Conservation (phyloP, 441 rosid species). For the Mallotus repandus region DNA sequence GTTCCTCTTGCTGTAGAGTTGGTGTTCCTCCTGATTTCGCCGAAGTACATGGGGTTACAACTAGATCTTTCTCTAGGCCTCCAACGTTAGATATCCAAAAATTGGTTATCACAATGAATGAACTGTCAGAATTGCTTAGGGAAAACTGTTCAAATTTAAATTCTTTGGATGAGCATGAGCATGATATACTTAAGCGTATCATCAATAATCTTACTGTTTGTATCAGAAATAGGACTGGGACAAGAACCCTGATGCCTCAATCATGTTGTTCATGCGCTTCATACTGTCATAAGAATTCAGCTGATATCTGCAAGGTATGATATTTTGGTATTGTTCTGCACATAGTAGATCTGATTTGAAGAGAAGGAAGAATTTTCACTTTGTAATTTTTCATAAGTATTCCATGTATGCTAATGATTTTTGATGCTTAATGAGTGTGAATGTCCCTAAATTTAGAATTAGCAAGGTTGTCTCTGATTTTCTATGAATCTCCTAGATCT, state of each 20-base stretch:
- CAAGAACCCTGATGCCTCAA: constrained; percentile 22
- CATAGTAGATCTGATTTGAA: constrained; percentile 3
- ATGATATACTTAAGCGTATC: constrained; percentile 36
- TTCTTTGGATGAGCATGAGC: constrained; percentile 34
- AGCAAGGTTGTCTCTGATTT: no score
- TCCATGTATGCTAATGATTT: not conserved
- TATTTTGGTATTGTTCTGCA: not conserved
- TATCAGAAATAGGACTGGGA: constrained; percentile 23
- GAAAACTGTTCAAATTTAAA: constrained; percentile 40
- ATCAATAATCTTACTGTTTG: constrained; percentile 41
- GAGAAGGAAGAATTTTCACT: not conserved
- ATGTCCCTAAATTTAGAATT: no score
- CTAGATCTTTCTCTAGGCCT: constrained; percentile 26
- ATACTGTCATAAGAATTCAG: constrained; percentile 1
- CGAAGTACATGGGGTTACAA: constrained; percentile 18
- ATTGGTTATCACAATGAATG: constrained; percentile 41
- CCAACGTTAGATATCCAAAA: constrained; percentile 37
- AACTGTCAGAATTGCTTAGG: constrained; percentile 46
- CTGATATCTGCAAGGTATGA: constrained; percentile 9
- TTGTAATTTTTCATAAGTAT: not conserved
- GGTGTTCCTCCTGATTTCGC: constrained; percentile 30
- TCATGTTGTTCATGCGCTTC: constrained; percentile 2
- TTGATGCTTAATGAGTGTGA: not conserved
- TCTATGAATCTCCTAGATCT: no score
- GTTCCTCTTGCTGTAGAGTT: constrained; percentile 24